Percentiles rank a stretch among this genome's conserved stretches.
phyloP scores from a whole-genome alignment of 345 rosid genomes.

The Kernera saxatilis region DNA sequence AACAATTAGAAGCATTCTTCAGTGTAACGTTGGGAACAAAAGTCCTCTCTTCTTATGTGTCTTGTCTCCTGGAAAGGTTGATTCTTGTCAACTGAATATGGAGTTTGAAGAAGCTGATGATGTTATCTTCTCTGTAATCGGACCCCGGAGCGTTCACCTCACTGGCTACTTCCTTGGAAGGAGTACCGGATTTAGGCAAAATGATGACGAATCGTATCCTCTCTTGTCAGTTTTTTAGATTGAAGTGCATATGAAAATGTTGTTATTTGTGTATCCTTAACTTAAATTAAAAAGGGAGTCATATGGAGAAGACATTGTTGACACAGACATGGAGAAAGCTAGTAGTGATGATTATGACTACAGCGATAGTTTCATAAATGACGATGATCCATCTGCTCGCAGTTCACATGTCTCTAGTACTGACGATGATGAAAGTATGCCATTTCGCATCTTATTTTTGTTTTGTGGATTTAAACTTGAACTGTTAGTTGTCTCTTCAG shows the following conservation, averaged over 20 bases:
- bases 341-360: slow-evolving; percentile 48
- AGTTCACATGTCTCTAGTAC: slow-evolving; percentile 32
- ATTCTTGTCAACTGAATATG: slow-evolving; percentile 54
- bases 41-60: slow-evolving; percentile 56
- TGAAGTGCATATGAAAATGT: background rate
- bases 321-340: slow-evolving; percentile 51
- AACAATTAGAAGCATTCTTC: slow-evolving; percentile 40
- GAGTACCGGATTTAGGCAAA: background rate
- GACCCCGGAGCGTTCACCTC: slow-evolving; percentile 63
- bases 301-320: slow-evolving; percentile 59
- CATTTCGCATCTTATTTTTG: background rate
- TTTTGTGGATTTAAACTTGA: background rate
- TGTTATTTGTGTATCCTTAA: slow-evolving; percentile 7
- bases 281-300: slow-evolving; percentile 41
- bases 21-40: slow-evolving; percentile 66
- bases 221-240: background rate
- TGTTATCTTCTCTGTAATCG: slow-evolving; percentile 67
- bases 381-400: slow-evolving; percentile 32
- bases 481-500: background rate
- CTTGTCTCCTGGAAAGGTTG: slow-evolving; percentile 45
- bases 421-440: slow-evolving; percentile 38
- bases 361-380: slow-evolving; percentile 71
- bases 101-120: slow-evolving; percentile 72
- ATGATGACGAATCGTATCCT: slow-evolving; percentile 67
- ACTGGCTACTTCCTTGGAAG: slow-evolving; percentile 51